Evolutionary conservation across 768 basidiomycete species (phyloP).

Genomic region (Mycena kentingensis): DNA sequence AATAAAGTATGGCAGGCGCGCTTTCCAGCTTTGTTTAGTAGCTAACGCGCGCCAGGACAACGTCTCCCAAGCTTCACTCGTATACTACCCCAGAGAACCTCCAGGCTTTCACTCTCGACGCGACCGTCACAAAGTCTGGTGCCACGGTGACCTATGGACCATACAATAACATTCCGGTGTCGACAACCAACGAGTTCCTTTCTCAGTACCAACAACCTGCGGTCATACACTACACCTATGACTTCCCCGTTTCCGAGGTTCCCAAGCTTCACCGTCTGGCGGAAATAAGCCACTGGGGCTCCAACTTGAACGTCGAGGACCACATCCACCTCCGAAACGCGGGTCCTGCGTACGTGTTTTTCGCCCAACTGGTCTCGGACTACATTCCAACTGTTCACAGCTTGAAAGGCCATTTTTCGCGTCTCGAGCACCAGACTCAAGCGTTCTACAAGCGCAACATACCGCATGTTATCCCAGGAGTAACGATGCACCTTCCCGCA

Average conservation of each 20-base stretch:
- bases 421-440: slow-evolving; percentile 82
- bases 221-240: slow-evolving; percentile 78
- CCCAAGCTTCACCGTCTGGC: slow-evolving; percentile 70
- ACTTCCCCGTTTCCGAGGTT: slow-evolving; percentile 80
- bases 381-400: slow-evolving; percentile 42
- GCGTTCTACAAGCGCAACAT: slow-evolving; percentile 65
- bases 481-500: slow-evolving; percentile 81
- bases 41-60: slow-evolving; percentile 49
- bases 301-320: slow-evolving; percentile 92
- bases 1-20: slow-evolving; percentile 62
- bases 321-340: slow-evolving; percentile 83
- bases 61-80: slow-evolving; percentile 68
- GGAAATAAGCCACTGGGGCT: slow-evolving; percentile 97
- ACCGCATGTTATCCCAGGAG: slow-evolving; percentile 68
- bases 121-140: slow-evolving; percentile 69
- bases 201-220: slow-evolving; percentile 64
- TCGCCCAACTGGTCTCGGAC: slow-evolving; percentile 1
- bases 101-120: slow-evolving; percentile 61
- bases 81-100: slow-evolving; percentile 68
- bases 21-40: neutral
- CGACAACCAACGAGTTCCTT: slow-evolving; percentile 58
- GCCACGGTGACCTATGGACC: slow-evolving; percentile 88
- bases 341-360: slow-evolving; percentile 75
- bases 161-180: slow-evolving; percentile 71
- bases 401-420: slow-evolving; percentile 94